Conservation (phyloP, 2,329 filamentous ascomycete genomes). For the Pseudogymnoascus sp. region DNA sequence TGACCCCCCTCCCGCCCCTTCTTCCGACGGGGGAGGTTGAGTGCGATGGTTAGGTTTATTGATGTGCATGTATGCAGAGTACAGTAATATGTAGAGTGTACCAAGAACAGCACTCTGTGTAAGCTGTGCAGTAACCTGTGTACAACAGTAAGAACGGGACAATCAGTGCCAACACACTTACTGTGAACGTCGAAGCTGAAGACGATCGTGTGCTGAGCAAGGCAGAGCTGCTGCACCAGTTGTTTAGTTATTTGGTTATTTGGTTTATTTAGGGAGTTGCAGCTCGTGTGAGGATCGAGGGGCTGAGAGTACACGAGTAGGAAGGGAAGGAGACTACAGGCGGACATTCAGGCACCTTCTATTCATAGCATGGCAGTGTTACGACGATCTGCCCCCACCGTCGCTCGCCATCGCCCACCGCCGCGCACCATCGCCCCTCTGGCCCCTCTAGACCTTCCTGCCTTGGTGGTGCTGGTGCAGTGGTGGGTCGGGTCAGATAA, state of each 20-base stretch:
- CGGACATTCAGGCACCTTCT: background rate
- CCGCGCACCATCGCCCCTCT: background rate
- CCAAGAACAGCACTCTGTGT: background rate
- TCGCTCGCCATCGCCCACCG: background rate
- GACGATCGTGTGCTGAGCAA: background rate
- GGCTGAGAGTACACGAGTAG: background rate
- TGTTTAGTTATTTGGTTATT: background rate
- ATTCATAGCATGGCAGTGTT: background rate
- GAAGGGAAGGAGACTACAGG: background rate
- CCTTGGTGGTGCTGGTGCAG: background rate
- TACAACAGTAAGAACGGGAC: background rate
- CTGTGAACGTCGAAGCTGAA: background rate
- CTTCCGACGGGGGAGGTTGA: background rate
- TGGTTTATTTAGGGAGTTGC: background rate
- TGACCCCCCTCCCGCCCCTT: background rate
- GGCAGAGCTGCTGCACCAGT: background rate
- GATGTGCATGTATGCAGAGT: background rate
- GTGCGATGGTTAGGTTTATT: background rate
- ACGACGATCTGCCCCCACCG: background rate
- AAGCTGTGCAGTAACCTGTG: background rate
- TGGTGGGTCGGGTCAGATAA: background rate
- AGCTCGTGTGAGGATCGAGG: background rate
- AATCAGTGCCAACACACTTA: background rate
- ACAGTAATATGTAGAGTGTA: background rate
- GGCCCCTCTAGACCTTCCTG: background rate